Evolutionary conservation across 306 rosid genomes (phyloP), one percentile per base, ranked within the genome.

Genomic region (Purshia tridentata): DNA sequence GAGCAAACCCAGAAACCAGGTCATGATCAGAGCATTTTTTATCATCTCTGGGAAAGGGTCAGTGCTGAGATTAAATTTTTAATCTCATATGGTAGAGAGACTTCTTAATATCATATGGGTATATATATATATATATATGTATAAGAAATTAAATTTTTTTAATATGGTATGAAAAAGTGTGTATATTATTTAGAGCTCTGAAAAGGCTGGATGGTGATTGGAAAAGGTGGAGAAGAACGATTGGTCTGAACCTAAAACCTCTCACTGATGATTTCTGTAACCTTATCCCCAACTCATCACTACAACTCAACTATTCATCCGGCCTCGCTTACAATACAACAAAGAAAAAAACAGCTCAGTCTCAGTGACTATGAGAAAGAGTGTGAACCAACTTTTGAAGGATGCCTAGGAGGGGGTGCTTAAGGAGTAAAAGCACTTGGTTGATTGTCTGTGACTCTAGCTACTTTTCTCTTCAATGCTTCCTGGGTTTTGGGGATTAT

Each of bases 281-380:
- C 84, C 91, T 88, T 85, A 92, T 90, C 98, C 72, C 66, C 54
- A 69, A 57, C 64, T 16, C 10, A 69, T 46, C 64, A 60, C 44
- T 22, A 42, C 75, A 80, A 68, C 76, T 67, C 76, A 76, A 69
- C 70, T 80, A 65, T 65, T 75, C 78, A 73, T 61, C 66, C 12
- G 65, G 50, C 56, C 4, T 49, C 2, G 2, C 35, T 29, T 29
- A 3, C 35, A 29, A n/a, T 48, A 48, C 44, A 11, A 23, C 53
- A 19, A 42, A 13, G 23, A 4, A 41, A 51, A 41, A 20, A 29
- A 9, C 39, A 10, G n/a, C 18, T 9, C 20, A 56, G 62, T 56
- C 37, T 6, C 37, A 8, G 18, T 29, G 29, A 16, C 16, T 11
- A 6, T 50, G 35, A 41, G 22, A 15, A 14, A 67, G 75, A 67